These are phyloP conservation scores for Aspergillus aculeatus DNA, from an alignment of 2,329 filamentous ascomycete species.

Conservation along the genomic window DNA sequence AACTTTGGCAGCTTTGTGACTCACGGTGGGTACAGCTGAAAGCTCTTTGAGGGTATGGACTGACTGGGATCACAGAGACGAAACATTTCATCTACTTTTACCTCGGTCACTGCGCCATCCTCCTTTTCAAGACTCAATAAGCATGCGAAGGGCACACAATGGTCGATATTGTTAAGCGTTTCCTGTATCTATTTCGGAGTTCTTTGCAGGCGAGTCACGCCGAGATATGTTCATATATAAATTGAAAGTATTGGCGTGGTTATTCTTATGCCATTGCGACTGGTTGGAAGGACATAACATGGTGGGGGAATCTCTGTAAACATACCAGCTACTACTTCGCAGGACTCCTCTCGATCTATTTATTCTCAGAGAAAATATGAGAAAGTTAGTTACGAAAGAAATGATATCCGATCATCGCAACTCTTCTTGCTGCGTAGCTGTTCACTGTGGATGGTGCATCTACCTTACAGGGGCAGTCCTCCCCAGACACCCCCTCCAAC, in stretches of 20 bases:
- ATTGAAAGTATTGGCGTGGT: neutral
- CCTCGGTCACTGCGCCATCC: conserved; percentile 94
- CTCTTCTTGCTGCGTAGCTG: no score
- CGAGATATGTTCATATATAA: neutral
- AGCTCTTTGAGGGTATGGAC: neutral
- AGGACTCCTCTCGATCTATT: neutral
- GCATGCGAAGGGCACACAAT: neutral
- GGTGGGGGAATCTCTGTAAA: neutral
- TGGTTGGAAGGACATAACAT: neutral
- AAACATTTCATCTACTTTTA: conserved; percentile 99
- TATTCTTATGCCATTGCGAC: neutral
- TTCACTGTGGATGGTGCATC: no score
- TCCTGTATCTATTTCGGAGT: conserved; percentile 8
- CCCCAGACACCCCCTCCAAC: no score
- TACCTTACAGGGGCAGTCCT: no score
- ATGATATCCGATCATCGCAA: no score
- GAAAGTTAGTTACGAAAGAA: no score
- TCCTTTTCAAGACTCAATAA: conserved; percentile 98
- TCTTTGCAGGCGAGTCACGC: conserved; percentile 1
- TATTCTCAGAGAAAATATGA: no score
- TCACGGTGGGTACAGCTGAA: conserved; percentile 64
- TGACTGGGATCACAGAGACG: conserved; percentile 64
- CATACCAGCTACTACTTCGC: neutral
- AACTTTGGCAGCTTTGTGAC: conserved; percentile 99
- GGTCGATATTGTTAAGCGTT: neutral